phyloP scores from a whole-genome alignment of 768 basidiomycete genomes.

The Leucosporidium yakuticum region DNA sequence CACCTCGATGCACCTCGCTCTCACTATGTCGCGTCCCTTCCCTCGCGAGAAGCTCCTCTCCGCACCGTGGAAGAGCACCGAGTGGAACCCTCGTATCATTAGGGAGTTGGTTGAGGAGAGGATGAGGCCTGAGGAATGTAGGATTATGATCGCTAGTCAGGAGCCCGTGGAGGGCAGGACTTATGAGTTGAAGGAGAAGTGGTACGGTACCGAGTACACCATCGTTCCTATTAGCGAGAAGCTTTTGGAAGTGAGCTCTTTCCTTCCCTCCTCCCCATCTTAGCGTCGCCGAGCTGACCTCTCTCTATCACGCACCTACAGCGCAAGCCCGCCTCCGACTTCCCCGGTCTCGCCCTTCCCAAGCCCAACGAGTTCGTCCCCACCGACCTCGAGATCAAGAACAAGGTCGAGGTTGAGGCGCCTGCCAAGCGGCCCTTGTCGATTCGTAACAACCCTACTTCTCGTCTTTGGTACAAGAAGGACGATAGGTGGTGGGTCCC shows the following conservation, averaged over 20 bases:
- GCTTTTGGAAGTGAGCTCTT: conserved; percentile 53
- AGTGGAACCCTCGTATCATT: conserved; percentile 65
- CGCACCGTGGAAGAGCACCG: conserved; percentile 63
- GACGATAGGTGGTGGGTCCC: conserved; percentile 97
- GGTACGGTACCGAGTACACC: conserved; percentile 84
- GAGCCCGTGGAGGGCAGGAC: conserved; percentile 56
- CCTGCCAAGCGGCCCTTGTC: conserved; percentile 68
- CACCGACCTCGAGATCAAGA: conserved; percentile 65
- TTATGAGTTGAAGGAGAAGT: conserved; percentile 61
- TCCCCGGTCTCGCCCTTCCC: conserved; percentile 70
- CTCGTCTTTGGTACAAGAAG: conserved; percentile 89
- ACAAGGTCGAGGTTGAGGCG: conserved; percentile 64
- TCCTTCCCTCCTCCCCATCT: not conserved
- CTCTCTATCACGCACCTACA: not conserved
- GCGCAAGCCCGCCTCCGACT: conserved; percentile 49
- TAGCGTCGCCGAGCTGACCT: not conserved
- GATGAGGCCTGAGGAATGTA: conserved; percentile 52
- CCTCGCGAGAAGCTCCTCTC: conserved; percentile 70
- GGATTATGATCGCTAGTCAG: conserved; percentile 74
- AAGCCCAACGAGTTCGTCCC: conserved; percentile 87
- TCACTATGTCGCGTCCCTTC: conserved; percentile 70
- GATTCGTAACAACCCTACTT: conserved; percentile 63
- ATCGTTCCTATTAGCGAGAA: conserved; percentile 53
- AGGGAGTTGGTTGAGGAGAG: conserved; percentile 55
- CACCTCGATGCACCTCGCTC: conserved; percentile 70